Evolutionary conservation across 192 early-diverging fungal genomes (phyloP).

Genomic region (Dimargaris cristalligena): DNA sequence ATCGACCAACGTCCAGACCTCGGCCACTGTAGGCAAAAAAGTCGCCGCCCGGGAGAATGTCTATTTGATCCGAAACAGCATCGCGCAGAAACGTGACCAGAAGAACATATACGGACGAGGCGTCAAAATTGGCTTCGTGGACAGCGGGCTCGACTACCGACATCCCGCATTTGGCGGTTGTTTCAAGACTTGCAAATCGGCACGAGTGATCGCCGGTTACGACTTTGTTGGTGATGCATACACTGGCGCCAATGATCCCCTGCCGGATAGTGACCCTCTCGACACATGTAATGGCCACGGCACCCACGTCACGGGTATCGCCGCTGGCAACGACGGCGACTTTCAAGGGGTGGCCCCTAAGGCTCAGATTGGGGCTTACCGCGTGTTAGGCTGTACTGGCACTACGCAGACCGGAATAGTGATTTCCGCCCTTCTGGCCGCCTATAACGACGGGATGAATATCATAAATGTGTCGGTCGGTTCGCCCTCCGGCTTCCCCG

Average conservation of each 20-base stretch:
- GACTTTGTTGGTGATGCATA: not conserved
- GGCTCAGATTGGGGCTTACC: not conserved
- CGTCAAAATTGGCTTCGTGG: conserved; percentile 21
- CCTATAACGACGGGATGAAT: not conserved
- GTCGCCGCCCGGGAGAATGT: no score
- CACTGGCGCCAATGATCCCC: not conserved
- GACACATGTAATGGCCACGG: not conserved
- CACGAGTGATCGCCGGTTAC: not conserved
- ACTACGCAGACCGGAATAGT: not conserved
- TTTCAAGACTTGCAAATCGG: conserved; percentile 15
- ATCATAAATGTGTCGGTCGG: conserved; percentile 1
- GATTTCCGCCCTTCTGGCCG: not conserved
- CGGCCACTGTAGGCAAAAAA: no score
- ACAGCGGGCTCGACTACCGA: conserved; percentile 13
- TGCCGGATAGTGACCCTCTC: not conserved
- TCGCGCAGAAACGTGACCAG: no score
- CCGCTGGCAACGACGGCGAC: not conserved
- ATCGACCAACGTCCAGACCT: no score
- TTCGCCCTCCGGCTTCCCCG: not conserved
- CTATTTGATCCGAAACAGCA: no score
- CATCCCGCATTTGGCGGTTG: conserved; percentile 14
- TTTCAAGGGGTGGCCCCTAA: conserved; percentile 4
- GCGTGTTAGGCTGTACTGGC: not conserved
- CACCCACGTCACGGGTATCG: conserved; percentile 9
- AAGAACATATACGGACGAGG: no score